Evolutionary conservation across 75 land plant genomes (phyloP), one percentile per base, ranked within the genome.

Genomic region (Selaginella moellendorffii): DNA sequence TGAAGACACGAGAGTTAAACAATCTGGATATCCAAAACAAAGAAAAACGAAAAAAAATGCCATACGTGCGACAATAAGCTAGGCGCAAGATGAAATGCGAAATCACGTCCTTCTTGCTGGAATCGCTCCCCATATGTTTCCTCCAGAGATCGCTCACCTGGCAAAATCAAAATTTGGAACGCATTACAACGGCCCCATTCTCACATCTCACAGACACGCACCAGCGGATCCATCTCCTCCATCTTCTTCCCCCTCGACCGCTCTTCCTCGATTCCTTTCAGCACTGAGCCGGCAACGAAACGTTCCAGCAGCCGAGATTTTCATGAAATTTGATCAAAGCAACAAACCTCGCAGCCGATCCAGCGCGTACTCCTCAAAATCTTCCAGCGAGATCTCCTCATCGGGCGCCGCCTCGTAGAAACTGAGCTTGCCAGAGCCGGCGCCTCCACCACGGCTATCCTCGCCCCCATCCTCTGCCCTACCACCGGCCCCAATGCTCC

Each of bases 301-400:
- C n/a, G n/a, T n/a, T n/a, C n/a, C n/a, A n/a, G n/a, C n/a, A n/a
- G n/a, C n/a, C n/a, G n/a, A n/a, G n/a, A n/a, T n/a, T n/a, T n/a
- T n/a, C n/a, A n/a, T n/a, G n/a, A n/a, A n/a, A n/a, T n/a, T n/a
- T n/a, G n/a, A n/a, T n/a, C n/a, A n/a, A n/a, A n/a, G n/a, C n/a
- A n/a, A n/a, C n/a, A n/a, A n/a, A 89, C 90, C 96, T 59, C 79
- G 77, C 60, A 88, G 88, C 25, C 97, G 89, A 73, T 91, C 93
- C 36, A 91, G 69, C 61, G 95, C 89, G 65, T 68, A 88, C n/a
- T 80, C 72, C 78, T 91, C 97, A 60, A 91, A 88, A 51, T 91
- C 93, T 24, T 88, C 95, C 59, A 91, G 86, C 18, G 86, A 54
- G 29, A 91, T 85, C 63, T 85, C 89, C 1, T 79, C 67, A 19